A percentile compares a stretch with the other conserved stretches of the same genome.
phyloP scores from a whole-genome alignment of 2,329 filamentous ascomycete genomes.

The Ophiostoma tasmaniense region DNA sequence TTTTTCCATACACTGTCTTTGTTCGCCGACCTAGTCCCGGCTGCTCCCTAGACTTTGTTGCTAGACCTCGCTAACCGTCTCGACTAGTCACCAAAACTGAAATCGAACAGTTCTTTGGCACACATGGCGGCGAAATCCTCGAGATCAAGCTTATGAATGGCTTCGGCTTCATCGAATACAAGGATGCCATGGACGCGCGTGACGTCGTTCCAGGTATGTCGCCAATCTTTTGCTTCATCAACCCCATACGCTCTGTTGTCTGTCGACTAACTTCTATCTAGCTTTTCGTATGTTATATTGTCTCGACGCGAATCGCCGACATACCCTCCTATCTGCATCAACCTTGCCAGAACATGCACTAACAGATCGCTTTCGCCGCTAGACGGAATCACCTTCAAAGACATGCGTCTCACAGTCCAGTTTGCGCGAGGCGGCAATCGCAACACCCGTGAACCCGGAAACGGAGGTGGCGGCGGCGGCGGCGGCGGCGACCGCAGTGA shows the following conservation, averaged over 20 bases:
- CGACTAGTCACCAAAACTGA: slow-evolving; percentile 85
- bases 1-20: slow-evolving; percentile 25
- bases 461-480: background rate
- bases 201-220: slow-evolving; percentile 74
- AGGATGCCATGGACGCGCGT: slow-evolving; percentile 94
- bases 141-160: slow-evolving; percentile 99
- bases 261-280: slow-evolving; percentile 17
- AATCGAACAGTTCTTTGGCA: slow-evolving; percentile 90
- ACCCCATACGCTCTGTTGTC: background rate
- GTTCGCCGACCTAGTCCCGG: slow-evolving; percentile 29
- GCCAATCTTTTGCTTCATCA: too few species aligned
- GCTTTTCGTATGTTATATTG: slow-evolving; percentile 22
- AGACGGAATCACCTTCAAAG: slow-evolving; percentile 98
- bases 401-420: slow-evolving; percentile 92
- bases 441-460: slow-evolving; percentile 34
- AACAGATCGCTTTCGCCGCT: slow-evolving; percentile 27
- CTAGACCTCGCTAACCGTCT: slow-evolving; percentile 22
- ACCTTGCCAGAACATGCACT: background rate
- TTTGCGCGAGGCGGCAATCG: slow-evolving; percentile 78
- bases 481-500: background rate
- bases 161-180: slow-evolving; percentile 99
- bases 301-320: slow-evolving; percentile 13
- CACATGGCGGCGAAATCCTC: slow-evolving; percentile 93
- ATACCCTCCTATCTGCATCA: slow-evolving; percentile 21
- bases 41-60: slow-evolving; percentile 6